A percentile compares a stretch with the other conserved stretches of the same genome.
Evolutionary conservation across 1,284 basidiomycete genomes (phyloP).

Genomic region (Sporisorium iseilematis-ciliati): DNA sequence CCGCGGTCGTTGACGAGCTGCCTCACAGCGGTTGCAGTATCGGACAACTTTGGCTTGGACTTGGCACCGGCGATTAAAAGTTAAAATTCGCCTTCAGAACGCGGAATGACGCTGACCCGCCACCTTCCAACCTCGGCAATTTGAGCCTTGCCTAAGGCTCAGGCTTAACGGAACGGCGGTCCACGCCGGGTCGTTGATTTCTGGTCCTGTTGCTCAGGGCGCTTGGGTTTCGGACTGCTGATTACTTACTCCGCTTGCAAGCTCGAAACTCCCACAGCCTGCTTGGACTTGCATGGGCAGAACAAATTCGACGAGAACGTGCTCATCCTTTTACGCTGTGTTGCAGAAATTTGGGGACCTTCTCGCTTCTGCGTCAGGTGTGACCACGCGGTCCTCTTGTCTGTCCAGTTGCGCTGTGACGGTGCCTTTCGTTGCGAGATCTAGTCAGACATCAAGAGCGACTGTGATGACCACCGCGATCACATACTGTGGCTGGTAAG

Average conservation of each 20-base stretch:
- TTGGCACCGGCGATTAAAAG: not conserved
- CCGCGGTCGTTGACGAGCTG: too few relatives aligned
- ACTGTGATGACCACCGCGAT: not conserved
- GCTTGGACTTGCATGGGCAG: too few relatives aligned
- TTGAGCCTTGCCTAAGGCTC: not conserved
- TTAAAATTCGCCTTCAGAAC: not conserved
- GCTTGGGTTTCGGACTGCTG: not conserved
- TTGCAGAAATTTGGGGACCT: not conserved
- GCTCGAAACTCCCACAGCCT: not conserved
- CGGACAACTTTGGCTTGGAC: not conserved
- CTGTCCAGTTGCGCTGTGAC: not conserved
- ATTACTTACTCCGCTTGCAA: not conserved
- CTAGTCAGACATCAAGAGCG: not conserved
- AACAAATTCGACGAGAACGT: slow-evolving; percentile 3
- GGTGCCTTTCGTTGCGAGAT: not conserved
- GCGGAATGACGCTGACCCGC: not conserved
- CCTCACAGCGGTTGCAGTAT: not conserved
- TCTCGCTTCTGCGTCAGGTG: not conserved
- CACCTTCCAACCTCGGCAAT: not conserved
- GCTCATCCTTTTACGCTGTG: not conserved
- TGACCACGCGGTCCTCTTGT: not conserved
- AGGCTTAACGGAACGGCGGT: not conserved
- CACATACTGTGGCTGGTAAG: not conserved
- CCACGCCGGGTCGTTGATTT: too few relatives aligned
- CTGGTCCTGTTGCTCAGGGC: not conserved